Conservation (phyloP, 2,329 filamentous ascomycete genomes). For the Cytospora schulzeri region DNA sequence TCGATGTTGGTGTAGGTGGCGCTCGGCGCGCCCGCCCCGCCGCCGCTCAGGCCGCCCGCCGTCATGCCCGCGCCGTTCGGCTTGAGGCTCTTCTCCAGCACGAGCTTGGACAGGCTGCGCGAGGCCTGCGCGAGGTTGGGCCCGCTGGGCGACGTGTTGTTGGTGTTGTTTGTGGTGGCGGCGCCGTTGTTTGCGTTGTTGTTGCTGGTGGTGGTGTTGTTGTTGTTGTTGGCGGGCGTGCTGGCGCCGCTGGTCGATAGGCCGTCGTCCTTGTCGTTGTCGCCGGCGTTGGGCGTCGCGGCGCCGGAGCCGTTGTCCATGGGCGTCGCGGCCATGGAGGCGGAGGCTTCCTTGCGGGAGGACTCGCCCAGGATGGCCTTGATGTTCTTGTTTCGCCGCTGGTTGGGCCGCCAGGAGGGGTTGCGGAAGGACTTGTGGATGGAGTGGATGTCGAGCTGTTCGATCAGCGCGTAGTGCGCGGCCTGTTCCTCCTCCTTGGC, state of each 20-base stretch:
- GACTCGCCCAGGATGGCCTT: conserved; percentile 94
- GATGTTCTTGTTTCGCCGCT: conserved; percentile 97
- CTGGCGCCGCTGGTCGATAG: conserved; percentile 61
- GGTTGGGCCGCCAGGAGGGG: conserved; percentile 84
- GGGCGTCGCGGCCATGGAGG: conserved; percentile 76
- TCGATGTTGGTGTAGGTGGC: conserved; percentile 95
- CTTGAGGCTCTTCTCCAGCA: conserved; percentile 78
- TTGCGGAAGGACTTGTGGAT: conserved; percentile 90
- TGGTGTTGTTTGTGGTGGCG: conserved; percentile 42
- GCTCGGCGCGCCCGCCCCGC: conserved; percentile 58
- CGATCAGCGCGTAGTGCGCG: conserved; percentile 82
- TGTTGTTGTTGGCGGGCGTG: conserved; percentile 49
- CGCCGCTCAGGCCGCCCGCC: conserved; percentile 35
- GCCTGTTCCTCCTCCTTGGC: conserved; percentile 67
- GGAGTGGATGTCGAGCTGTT: conserved; percentile 87
- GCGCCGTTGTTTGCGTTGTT: conserved; percentile 34
- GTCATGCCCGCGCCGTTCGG: conserved; percentile 38
- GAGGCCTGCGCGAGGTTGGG: conserved; percentile 88
- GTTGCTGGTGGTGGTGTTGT: not conserved
- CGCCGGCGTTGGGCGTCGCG: conserved; percentile 62
- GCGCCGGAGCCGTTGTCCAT: conserved; percentile 76
- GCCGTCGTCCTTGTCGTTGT: conserved; percentile 48
- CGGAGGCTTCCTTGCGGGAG: conserved; percentile 73
- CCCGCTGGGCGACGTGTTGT: conserved; percentile 36
- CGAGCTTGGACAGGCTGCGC: conserved; percentile 81